These are phyloP conservation scores for Aurinia saxatilis DNA, from an alignment of 345 rosid genomes.

Conservation along the genomic window DNA sequence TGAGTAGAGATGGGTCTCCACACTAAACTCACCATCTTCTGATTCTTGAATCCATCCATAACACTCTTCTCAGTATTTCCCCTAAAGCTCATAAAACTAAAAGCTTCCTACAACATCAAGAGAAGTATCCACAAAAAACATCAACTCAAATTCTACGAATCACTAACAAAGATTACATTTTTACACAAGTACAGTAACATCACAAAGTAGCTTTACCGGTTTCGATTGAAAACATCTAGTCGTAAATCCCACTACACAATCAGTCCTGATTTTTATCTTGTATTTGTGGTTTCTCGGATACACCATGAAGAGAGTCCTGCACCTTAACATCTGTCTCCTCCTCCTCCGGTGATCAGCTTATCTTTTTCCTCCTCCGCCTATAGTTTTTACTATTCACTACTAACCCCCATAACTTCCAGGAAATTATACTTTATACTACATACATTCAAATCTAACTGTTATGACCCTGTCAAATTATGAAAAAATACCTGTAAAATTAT, in stretches of 20 bases:
- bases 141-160: background rate
- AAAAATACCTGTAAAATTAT: no score
- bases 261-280: constrained; percentile 35
- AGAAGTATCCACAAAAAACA: no score
- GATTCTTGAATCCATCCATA: constrained; percentile 33
- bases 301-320: constrained; percentile 19
- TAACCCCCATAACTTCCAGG: background rate
- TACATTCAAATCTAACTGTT: background rate
- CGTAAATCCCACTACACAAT: constrained; percentile 29
- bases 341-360: constrained; percentile 10
- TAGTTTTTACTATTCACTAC: background rate
- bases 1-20: constrained; percentile 58
- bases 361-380: background rate
- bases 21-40: constrained; percentile 28
- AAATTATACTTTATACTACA: background rate
- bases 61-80: constrained; percentile 8
- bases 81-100: constrained; percentile 27
- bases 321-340: constrained; percentile 13
- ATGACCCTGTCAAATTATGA: background rate
- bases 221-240: constrained; percentile 29
- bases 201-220: constrained; percentile 23
- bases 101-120: constrained; percentile 31
- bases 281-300: background rate
- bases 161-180: background rate
- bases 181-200: background rate